Evolutionary conservation across 2,329 filamentous ascomycete genomes (phyloP).

Genomic region (Periglandula ipomoeae): DNA sequence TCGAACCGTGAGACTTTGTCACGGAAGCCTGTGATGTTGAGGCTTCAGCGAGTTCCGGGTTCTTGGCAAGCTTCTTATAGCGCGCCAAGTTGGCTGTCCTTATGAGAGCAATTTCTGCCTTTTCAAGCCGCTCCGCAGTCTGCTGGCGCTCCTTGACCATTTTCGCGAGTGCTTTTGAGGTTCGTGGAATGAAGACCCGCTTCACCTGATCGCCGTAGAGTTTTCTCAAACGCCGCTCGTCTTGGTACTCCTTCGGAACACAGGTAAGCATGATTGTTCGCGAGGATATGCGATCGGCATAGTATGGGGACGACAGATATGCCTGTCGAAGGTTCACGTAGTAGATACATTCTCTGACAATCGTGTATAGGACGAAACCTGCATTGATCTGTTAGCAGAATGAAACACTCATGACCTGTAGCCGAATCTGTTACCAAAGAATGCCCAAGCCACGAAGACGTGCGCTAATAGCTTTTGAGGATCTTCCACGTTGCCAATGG

Average conservation of each 20-base stretch:
- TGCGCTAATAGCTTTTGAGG: conserved; percentile 67
- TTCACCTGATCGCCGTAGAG: conserved; percentile 78
- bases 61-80: conserved; percentile 29
- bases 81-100: conserved; percentile 66
- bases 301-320: conserved; percentile 77
- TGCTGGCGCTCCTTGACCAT: conserved; percentile 75
- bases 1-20: conserved; percentile 3
- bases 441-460: conserved; percentile 70
- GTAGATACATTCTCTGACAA: conserved; percentile 82
- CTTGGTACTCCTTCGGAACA: conserved; percentile 69
- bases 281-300: conserved; percentile 78
- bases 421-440: conserved; percentile 37
- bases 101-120: conserved; percentile 78
- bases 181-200: conserved; percentile 74
- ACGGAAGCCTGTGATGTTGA: background rate
- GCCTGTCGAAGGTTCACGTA: conserved; percentile 91
- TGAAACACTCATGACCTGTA: background rate
- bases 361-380: conserved; percentile 78
- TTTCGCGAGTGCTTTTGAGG: conserved; percentile 68
- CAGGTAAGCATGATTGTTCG: conserved; percentile 84
- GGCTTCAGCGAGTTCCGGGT: background rate
- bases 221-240: conserved; percentile 65
- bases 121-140: conserved; percentile 73
- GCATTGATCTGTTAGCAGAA: conserved; percentile 19
- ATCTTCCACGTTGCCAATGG: conserved; percentile 65